Evolutionary conservation across 2,329 filamentous ascomycete species (phyloP).

Genomic region (Lizonia empirigonia): DNA sequence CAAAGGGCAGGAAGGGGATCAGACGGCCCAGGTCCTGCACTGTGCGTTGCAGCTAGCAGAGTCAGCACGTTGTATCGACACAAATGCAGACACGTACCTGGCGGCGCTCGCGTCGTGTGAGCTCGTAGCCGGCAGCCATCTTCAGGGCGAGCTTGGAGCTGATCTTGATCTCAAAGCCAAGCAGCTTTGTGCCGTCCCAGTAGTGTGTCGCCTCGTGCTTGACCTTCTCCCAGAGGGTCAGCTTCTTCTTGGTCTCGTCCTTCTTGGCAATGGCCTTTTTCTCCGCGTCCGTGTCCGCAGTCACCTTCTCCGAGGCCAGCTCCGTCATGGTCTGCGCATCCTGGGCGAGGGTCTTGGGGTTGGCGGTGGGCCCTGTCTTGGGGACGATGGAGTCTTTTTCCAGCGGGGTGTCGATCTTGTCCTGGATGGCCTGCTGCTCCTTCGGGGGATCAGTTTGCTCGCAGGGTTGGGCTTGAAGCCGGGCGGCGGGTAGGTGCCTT

Average conservation of each 20-base stretch:
- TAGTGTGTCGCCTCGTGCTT: slow-evolving; percentile 95
- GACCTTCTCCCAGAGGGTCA: slow-evolving; percentile 88
- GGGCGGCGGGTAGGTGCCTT: slow-evolving; percentile 73
- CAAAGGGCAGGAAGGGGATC: slow-evolving; percentile 94
- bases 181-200: slow-evolving; percentile 96
- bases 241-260: slow-evolving; percentile 75
- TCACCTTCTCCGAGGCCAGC: slow-evolving; percentile 65
- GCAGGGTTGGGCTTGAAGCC: slow-evolving; percentile 91
- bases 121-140: slow-evolving; percentile 97
- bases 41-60: slow-evolving; percentile 73
- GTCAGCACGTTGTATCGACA: slow-evolving; percentile 16
- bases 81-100: slow-evolving; percentile 59
- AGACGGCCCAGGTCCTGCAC: slow-evolving; percentile 91
- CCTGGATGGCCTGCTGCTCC: slow-evolving; percentile 35
- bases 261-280: slow-evolving; percentile 66
- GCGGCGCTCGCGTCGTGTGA: slow-evolving; percentile 89
- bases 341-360: slow-evolving; percentile 55
- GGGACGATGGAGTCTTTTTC: slow-evolving; percentile 45
- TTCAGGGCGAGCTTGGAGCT: slow-evolving; percentile 89
- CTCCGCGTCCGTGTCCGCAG: slow-evolving; percentile 53
- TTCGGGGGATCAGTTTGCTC: slow-evolving; percentile 79
- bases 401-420: slow-evolving; percentile 28
- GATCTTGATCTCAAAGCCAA: slow-evolving; percentile 90
- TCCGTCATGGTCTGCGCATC: slow-evolving; percentile 63
- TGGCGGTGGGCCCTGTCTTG: slow-evolving; percentile 49